phyloP scores from a whole-genome alignment of 495 filamentous ascomycete species.

The Neurospora sp. region DNA sequence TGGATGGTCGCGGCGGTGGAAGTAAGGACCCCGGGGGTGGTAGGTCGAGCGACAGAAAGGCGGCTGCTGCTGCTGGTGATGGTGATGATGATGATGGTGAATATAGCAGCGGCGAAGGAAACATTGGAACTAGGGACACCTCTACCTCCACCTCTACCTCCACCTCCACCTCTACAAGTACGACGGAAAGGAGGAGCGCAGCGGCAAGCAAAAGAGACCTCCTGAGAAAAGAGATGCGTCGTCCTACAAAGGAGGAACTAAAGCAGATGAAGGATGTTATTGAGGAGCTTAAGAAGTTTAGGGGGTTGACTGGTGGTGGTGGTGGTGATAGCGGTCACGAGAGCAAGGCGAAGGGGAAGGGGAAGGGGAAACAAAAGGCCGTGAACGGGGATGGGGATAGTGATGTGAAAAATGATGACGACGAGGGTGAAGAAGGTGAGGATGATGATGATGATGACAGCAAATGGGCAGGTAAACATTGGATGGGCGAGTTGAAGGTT shows the following conservation, averaged over 20 bases:
- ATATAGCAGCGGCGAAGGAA: not conserved
- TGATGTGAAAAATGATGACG: not conserved
- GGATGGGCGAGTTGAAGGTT: not conserved
- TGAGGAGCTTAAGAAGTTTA: constrained; percentile 26
- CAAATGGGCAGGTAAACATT: not conserved
- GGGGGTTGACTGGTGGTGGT: constrained; percentile 11
- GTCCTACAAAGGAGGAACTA: constrained; percentile 11
- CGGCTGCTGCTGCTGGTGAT: not conserved
- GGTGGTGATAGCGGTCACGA: not conserved
- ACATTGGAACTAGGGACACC: too few relatives aligned
- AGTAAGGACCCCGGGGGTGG: not conserved
- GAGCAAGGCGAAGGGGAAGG: not conserved
- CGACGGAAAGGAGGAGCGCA: not conserved
- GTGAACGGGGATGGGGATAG: not conserved
- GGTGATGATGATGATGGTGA: not conserved
- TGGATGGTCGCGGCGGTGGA: not conserved
- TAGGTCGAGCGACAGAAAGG: not conserved
- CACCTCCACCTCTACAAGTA: constrained; percentile 19
- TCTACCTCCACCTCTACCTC: constrained; percentile 3
- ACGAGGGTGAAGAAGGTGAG: not conserved
- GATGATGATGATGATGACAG: not conserved
- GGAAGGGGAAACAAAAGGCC: not conserved
- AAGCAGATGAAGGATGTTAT: constrained; percentile 28
- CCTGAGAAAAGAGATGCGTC: constrained; percentile 7
- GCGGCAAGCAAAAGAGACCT: not conserved